Evolutionary conservation across 768 basidiomycete species (phyloP).

Genomic region (Tephrocybe sp.): DNA sequence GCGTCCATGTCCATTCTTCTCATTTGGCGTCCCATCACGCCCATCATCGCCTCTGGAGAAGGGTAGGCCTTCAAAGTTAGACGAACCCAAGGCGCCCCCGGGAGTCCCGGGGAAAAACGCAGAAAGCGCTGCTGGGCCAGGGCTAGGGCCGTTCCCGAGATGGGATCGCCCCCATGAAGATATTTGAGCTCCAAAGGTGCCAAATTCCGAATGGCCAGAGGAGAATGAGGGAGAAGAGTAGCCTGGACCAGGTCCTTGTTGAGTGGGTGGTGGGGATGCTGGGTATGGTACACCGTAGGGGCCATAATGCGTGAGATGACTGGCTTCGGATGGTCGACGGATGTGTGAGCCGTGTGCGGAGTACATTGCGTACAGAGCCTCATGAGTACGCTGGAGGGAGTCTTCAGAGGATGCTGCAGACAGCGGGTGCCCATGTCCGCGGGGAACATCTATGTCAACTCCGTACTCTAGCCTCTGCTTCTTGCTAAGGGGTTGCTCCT

Average conservation of each 20-base stretch:
- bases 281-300: conserved; percentile 6
- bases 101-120: conserved; percentile 4
- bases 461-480: conserved; percentile 14
- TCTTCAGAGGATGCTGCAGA: conserved; percentile 4
- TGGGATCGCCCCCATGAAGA: conserved; percentile 7
- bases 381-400: conserved; percentile 2
- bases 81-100: not conserved
- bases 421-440: conserved; percentile 6
- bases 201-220: conserved; percentile 3
- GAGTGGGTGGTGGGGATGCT: conserved; percentile 3
- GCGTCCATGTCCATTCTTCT: not conserved
- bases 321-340: conserved; percentile 2
- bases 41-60: conserved; percentile 3
- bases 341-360: not conserved
- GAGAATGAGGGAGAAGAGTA: conserved; percentile 2
- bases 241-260: not conserved
- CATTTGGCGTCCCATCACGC: conserved; percentile 4
- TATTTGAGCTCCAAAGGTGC: not conserved
- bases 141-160: not conserved
- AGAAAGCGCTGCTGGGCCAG: not conserved
- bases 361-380: conserved; percentile 10
- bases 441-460: conserved; percentile 5
- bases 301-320: not conserved
- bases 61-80: conserved; percentile 3
- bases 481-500: conserved; percentile 18